Conservation (phyloP, 2,329 filamentous ascomycete species). For the Xylariaceae sp. region DNA sequence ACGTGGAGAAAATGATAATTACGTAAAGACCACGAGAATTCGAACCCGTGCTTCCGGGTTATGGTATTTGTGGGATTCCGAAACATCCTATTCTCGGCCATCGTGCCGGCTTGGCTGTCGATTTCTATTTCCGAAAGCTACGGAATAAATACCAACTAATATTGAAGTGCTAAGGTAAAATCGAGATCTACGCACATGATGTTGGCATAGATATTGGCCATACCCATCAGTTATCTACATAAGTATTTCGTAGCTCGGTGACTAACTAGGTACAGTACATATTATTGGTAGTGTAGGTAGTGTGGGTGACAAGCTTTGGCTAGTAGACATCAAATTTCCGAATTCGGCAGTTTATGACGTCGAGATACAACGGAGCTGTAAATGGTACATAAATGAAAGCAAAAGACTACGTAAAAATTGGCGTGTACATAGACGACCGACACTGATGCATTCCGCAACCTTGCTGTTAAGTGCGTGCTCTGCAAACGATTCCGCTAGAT, state of each 20-base stretch:
- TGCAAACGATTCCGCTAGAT: no score
- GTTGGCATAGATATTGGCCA: background rate
- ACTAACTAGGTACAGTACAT: no score
- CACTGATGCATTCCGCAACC: constrained; percentile 5
- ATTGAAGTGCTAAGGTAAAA: background rate
- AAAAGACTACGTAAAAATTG: no score
- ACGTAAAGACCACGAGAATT: background rate
- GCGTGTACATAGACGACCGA: constrained; percentile 2
- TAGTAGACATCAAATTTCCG: constrained; percentile 19
- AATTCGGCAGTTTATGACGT: constrained; percentile 25
- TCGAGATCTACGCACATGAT: background rate
- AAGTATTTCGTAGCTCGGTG: no score
- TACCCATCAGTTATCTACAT: background rate
- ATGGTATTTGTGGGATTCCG: background rate
- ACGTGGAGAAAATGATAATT: constrained; percentile 16
- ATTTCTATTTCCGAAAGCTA: background rate
- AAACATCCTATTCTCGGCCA: background rate
- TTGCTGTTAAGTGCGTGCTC: background rate
- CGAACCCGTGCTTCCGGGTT: constrained; percentile 1
- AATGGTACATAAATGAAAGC: no score
- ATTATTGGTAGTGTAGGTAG: no score
- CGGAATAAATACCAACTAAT: no score
- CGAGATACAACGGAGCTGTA: background rate
- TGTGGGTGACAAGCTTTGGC: no score
- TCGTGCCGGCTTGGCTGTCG: background rate